These are phyloP conservation scores for Coffea eugenioides DNA, from an alignment of 257 asterid species.

Conservation along the genomic window DNA sequence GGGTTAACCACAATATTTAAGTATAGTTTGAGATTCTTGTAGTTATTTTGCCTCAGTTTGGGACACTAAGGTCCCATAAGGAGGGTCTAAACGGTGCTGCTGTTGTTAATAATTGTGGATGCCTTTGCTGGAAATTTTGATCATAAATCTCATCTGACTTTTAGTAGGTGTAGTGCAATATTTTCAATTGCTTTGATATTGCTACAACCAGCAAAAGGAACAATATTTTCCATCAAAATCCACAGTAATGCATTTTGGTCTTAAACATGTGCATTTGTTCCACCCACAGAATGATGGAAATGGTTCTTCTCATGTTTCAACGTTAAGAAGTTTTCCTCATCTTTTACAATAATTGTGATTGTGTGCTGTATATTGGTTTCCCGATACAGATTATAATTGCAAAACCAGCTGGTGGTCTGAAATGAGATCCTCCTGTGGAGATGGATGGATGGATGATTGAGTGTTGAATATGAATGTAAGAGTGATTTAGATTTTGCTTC, in stretches of 20 bases:
- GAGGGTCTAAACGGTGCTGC: neutral
- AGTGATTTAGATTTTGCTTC: neutral
- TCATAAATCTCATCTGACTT: neutral
- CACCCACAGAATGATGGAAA: too few relatives aligned
- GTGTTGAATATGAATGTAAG: neutral
- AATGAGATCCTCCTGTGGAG: slow-evolving; percentile 34
- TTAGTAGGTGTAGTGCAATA: neutral
- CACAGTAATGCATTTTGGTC: neutral
- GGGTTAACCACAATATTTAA: neutral
- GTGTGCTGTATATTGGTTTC: neutral
- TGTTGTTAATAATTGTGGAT: neutral
- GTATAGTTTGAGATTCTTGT: neutral
- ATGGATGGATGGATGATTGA: slow-evolving; percentile 41
- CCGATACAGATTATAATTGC: slow-evolving; percentile 53
- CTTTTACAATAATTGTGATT: neutral
- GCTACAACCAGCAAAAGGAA: neutral
- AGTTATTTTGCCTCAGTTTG: neutral
- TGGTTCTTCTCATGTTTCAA: neutral
- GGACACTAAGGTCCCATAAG: neutral
- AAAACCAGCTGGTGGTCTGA: slow-evolving; percentile 61
- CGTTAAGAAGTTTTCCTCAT: too few relatives aligned
- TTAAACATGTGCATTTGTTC: neutral
- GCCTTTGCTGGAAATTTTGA: neutral
- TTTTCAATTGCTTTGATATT: neutral
- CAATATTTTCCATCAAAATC: neutral